Conservation (phyloP, 441 rosid species). For the Theobroma grandiflorum region DNA sequence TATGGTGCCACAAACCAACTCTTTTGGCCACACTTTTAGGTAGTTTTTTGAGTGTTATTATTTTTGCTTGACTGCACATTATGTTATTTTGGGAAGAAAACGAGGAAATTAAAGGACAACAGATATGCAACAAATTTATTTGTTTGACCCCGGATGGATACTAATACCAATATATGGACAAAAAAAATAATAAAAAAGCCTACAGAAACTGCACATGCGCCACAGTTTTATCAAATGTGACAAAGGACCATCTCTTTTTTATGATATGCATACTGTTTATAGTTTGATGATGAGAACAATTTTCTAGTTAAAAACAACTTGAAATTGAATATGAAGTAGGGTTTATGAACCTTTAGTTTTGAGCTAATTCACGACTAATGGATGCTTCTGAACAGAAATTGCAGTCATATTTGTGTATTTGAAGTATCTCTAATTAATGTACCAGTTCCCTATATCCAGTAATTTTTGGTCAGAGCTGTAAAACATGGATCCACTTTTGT, state of each 20-base stretch:
- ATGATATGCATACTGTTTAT: neutral
- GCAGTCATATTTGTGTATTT: neutral
- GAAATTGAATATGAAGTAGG: neutral
- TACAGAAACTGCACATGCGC: neutral
- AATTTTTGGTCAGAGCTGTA: neutral
- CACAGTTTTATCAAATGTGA: neutral
- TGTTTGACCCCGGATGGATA: neutral
- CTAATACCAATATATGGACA: conserved; percentile 2
- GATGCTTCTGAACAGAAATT: neutral
- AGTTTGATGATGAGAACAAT: neutral
- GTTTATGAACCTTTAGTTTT: neutral
- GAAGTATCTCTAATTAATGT: too few relatives aligned
- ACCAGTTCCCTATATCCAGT: too few relatives aligned
- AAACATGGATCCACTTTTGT: neutral
- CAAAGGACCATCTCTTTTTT: neutral
- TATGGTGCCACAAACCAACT: conserved; percentile 53
- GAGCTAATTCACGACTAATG: neutral
- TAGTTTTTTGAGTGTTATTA: neutral
- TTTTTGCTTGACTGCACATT: neutral
- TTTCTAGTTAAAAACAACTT: neutral
- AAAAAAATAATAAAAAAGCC: neutral
- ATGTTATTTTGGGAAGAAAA: neutral
- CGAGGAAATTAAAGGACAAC: neutral
- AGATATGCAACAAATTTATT: neutral
- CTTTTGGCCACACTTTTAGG: conserved; percentile 78